Evolutionary conservation across 345 rosid species (phyloP), one percentile per base, ranked within the genome.

Genomic region (Hevea brasiliensis): DNA sequence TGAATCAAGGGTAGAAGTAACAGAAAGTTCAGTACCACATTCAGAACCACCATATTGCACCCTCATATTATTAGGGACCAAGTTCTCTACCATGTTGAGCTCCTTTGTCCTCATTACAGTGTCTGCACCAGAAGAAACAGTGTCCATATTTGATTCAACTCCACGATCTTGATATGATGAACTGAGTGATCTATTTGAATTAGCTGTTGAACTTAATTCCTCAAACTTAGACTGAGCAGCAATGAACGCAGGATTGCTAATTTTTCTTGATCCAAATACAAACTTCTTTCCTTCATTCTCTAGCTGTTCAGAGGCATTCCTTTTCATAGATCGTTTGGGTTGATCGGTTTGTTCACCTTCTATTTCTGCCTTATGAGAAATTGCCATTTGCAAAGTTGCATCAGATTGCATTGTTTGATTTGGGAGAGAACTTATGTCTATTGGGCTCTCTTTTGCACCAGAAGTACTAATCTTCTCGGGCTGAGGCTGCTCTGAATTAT

Each of bases 11-110:
- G 98, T 89, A 40, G 97, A 92, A 65, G 96, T 81, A 71, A 95
- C 85, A 74, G 98, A 92, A 53, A 95, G 94, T 74, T 92, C 97
- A 3, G 97, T 88, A 69, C 97, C 94, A 72, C 98, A 88, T 74
- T 94, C 98, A 67, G 98, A 94, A 44, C 85, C 89, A 77, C 84
- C 83, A 57, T 77, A 71, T 67, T 81, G 90, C 54, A 57, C 82
- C 81, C 74, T 79, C 24, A 74, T 26, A 67, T 61, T 71, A 58
- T 66, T 73, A 11, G 72, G 63, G 15, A 71, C 76, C 0, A 65
- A 71, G 72, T 77, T 81, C 80, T 84, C 97, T 57, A 74, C 59
- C 17, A 74, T 8, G 45, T 37, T 64, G 35, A 74, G 73, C 57
- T 85, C 83, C 70, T 72, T 82, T 61, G 70, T 72, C 56, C 72